Evolutionary conservation across 768 basidiomycete species (phyloP).

Genomic region (Amanita inopinata): DNA sequence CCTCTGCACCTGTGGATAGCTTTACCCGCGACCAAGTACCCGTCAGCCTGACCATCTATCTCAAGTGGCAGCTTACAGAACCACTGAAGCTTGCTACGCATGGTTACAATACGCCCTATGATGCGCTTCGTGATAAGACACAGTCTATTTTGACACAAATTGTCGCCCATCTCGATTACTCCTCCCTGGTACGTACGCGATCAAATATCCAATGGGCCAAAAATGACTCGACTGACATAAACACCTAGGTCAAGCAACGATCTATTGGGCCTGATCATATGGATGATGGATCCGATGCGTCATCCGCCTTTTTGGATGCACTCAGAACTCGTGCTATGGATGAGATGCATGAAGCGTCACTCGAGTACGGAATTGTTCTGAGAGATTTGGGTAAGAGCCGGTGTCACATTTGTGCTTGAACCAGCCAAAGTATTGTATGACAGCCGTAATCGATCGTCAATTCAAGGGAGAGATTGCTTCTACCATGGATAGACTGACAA

Average conservation of each 20-base stretch:
- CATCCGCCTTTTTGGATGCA: constrained; percentile 75
- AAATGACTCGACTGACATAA: too few relatives aligned
- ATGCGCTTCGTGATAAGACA: constrained; percentile 71
- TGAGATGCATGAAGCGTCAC: constrained; percentile 70
- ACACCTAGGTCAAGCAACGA: constrained; percentile 60
- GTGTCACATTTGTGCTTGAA: background rate
- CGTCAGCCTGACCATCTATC: constrained; percentile 72
- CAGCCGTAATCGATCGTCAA: constrained; percentile 78
- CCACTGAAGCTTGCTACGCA: constrained; percentile 65
- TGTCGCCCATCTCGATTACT: constrained; percentile 60
- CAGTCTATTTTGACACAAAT: constrained; percentile 85
- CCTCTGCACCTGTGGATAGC: constrained; percentile 22
- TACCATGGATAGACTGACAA: constrained; percentile 78
- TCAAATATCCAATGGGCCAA: too few relatives aligned
- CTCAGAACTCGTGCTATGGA: constrained; percentile 79
- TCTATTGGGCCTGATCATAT: constrained; percentile 68
- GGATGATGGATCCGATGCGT: constrained; percentile 59
- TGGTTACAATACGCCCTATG: constrained; percentile 78
- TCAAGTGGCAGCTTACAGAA: constrained; percentile 60
- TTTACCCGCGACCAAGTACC: constrained; percentile 85
- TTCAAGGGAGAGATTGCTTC: constrained; percentile 84
- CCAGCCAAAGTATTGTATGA: constrained; percentile 2
- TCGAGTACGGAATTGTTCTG: constrained; percentile 76
- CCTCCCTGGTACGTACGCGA: constrained; percentile 30
- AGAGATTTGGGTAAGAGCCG: constrained; percentile 58